These are phyloP conservation scores for Cucumis cinereus DNA, from an alignment of 306 rosid species.

Conservation along the genomic window DNA sequence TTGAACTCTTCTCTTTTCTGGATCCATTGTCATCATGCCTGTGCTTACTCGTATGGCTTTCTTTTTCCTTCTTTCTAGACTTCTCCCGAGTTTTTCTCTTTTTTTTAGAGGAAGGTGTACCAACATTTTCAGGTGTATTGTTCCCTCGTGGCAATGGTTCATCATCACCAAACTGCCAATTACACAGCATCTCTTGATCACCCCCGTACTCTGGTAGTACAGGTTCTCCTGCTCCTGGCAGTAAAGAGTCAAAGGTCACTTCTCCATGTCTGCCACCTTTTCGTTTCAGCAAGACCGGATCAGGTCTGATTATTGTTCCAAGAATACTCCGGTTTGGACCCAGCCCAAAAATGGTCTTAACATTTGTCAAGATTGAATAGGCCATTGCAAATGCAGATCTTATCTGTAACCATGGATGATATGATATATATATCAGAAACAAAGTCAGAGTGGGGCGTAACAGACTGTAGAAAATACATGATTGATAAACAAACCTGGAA, in stretches of 20 bases:
- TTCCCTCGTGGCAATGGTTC: slow-evolving; percentile 66
- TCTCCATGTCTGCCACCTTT: slow-evolving; percentile 67
- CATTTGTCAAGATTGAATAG: slow-evolving; percentile 56
- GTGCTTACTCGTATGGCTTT: slow-evolving; percentile 15
- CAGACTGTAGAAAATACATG: background rate
- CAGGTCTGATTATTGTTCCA: slow-evolving; percentile 93
- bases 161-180: slow-evolving; percentile 59
- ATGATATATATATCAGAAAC: background rate
- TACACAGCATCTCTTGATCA: slow-evolving; percentile 43
- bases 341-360: slow-evolving; percentile 43
- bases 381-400: slow-evolving; percentile 92
- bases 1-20: slow-evolving; percentile 21
- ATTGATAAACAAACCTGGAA: slow-evolving; percentile 57
- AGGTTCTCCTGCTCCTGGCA: slow-evolving; percentile 91
- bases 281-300: slow-evolving; percentile 52
- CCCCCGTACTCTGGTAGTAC: slow-evolving; percentile 26
- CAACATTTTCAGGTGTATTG: slow-evolving; percentile 11
- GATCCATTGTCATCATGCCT: slow-evolving; percentile 27
- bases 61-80: slow-evolving; percentile 35
- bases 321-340: slow-evolving; percentile 79
- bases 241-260: slow-evolving; percentile 58
- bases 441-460: background rate
- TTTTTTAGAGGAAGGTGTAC: slow-evolving; percentile 30
- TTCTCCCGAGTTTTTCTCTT: slow-evolving; percentile 51
- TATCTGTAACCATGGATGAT: slow-evolving; percentile 32